phyloP scores from a whole-genome alignment of 805 yeast genomes.

The Debaryomyces tyrocola region DNA sequence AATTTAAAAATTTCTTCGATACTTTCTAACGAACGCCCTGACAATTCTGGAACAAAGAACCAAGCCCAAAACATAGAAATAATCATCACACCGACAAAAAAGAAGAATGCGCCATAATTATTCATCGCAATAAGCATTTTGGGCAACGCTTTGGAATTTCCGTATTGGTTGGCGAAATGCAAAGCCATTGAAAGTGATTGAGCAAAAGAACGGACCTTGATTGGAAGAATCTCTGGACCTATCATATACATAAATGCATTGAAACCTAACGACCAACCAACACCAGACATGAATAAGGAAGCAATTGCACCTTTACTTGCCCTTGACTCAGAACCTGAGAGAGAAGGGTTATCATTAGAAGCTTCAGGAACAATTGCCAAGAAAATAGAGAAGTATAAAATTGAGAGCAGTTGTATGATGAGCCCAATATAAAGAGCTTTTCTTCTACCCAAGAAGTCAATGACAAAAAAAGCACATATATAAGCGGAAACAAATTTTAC shows the following conservation, averaged over 20 bases:
- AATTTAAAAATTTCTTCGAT: conserved; percentile 52
- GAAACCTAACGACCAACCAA: conserved; percentile 62
- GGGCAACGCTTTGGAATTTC: conserved; percentile 56
- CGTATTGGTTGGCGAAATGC: conserved; percentile 58
- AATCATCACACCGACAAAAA: conserved; percentile 45
- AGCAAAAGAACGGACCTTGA: conserved; percentile 49
- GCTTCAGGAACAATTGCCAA: conserved; percentile 46
- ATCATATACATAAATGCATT: conserved; percentile 55
- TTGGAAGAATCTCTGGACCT: conserved; percentile 56
- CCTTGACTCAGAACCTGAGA: conserved; percentile 28
- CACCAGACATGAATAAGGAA: conserved; percentile 48
- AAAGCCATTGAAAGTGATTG: conserved; percentile 53
- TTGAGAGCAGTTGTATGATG: conserved; percentile 38
- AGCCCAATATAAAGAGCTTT: conserved; percentile 49
- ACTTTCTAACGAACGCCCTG: conserved; percentile 51
- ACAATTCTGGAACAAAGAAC: conserved; percentile 51
- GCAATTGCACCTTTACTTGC: conserved; percentile 53
- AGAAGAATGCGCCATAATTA: conserved; percentile 51
- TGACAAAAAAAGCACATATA: conserved; percentile 50
- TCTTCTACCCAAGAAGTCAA: conserved; percentile 55
- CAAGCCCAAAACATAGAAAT: conserved; percentile 47
- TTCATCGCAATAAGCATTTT: conserved; percentile 47
- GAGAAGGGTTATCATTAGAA: conserved; percentile 24
- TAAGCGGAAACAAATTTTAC: conserved; percentile 52
- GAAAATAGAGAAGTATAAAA: conserved; percentile 49